Percentiles rank a stretch among this genome's conserved stretches.
phyloP scores from a whole-genome alignment of 192 early-diverging fungal species.

The Diversispora eburnea region DNA sequence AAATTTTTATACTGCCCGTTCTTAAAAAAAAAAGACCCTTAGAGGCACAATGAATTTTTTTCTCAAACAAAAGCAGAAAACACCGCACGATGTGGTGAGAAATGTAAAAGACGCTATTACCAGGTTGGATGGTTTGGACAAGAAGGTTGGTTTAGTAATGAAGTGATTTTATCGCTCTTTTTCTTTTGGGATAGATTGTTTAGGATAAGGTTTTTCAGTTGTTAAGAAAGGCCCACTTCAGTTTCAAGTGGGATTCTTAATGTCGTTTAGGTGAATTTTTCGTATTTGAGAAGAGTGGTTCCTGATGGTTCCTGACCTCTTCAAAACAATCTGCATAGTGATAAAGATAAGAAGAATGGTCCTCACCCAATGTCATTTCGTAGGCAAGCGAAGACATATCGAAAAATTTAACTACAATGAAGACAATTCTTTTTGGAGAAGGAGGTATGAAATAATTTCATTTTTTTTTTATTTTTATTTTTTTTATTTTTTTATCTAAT shows the following conservation, averaged over 20 bases:
- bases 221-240: neutral
- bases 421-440: conserved; percentile 91
- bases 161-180: neutral
- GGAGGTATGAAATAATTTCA: conserved; percentile 58
- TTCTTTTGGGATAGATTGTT: neutral
- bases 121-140: conserved; percentile 69
- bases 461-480: neutral
- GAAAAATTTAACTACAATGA: conserved; percentile 89
- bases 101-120: conserved; percentile 81
- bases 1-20: conserved; percentile 7
- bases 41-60: conserved; percentile 63
- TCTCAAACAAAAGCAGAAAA: conserved; percentile 79
- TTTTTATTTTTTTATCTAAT: too few species aligned
- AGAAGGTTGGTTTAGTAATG: conserved; percentile 50
- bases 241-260: neutral
- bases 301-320: conserved; percentile 10
- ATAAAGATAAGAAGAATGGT: conserved; percentile 19
- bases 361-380: conserved; percentile 30
- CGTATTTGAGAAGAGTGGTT: conserved; percentile 23
- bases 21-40: neutral
- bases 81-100: conserved; percentile 85
- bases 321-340: conserved; percentile 17
- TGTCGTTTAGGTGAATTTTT: neutral
- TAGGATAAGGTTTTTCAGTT: neutral
- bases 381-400: conserved; percentile 98